phyloP scores from a whole-genome alignment of 1,284 basidiomycete species.

The Exobasidium cylindrosporum region DNA sequence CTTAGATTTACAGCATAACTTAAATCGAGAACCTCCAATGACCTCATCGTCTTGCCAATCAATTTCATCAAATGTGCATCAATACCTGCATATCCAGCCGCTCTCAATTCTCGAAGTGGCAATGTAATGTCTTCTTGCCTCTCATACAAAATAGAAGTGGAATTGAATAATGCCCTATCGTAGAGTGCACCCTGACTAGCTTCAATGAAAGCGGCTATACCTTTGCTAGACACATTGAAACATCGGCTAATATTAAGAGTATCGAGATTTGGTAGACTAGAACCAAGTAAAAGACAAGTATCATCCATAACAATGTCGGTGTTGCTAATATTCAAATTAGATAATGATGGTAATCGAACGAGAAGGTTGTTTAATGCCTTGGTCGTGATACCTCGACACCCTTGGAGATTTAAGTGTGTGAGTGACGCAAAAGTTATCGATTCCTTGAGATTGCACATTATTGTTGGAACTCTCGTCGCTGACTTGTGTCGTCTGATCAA shows the following conservation, averaged over 20 bases:
- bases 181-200: conserved; percentile 44
- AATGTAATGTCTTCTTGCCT: conserved; percentile 36
- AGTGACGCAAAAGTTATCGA: neutral
- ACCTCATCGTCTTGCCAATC: conserved; percentile 55
- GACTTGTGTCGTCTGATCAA: neutral
- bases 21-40: conserved; percentile 66
- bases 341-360: conserved; percentile 66
- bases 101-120: conserved; percentile 1
- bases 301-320: conserved; percentile 68
- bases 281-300: conserved; percentile 68
- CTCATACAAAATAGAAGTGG: conserved; percentile 61
- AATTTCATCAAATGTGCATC: conserved; percentile 63
- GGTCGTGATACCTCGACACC: conserved; percentile 60
- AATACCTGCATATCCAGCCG: conserved; percentile 65
- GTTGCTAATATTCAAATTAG: conserved; percentile 67
- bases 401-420: conserved; percentile 10
- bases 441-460: neutral
- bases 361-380: conserved; percentile 70
- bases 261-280: conserved; percentile 62
- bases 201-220: conserved; percentile 56
- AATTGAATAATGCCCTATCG: conserved; percentile 15
- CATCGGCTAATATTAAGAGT: conserved; percentile 74
- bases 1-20: conserved; percentile 66
- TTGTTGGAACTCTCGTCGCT: neutral
- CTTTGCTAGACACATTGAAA: conserved; percentile 66